Percentiles rank a stretch among this genome's conserved stretches.
Evolutionary conservation across 2,329 filamentous ascomycete genomes (phyloP).

Genomic region (Atkinsonella hypoxylon): DNA sequence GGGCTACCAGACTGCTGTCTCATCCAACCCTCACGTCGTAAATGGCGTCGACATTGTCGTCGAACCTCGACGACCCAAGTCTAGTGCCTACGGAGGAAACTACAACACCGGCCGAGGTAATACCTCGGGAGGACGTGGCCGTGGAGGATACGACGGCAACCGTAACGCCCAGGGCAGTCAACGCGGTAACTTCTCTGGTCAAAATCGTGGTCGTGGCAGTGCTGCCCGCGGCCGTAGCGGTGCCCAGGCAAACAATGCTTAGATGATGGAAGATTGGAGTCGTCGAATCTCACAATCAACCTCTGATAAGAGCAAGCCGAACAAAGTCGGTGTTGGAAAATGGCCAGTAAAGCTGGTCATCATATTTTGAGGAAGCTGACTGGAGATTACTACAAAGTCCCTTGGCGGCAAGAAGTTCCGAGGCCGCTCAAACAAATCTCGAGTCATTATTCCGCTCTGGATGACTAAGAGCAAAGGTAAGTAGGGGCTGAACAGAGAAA

Average conservation of each 20-base stretch:
- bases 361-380: background rate
- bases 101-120: constrained; percentile 51
- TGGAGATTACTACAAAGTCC: background rate
- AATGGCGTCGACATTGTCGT: constrained; percentile 74
- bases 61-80: constrained; percentile 76
- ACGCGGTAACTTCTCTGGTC: constrained; percentile 59
- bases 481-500: constrained; percentile 13
- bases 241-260: constrained; percentile 41
- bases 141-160: constrained; percentile 49
- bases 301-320: background rate
- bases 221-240: constrained; percentile 52
- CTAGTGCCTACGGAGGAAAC: constrained; percentile 57
- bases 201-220: constrained; percentile 53
- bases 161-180: constrained; percentile 48
- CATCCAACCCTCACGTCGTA: constrained; percentile 75
- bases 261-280: constrained; percentile 9
- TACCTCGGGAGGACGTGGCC: constrained; percentile 44
- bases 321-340: background rate
- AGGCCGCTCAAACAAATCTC: background rate
- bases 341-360: background rate
- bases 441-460: background rate
- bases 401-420: background rate
- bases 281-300: background rate
- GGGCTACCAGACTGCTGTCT: constrained; percentile 71
- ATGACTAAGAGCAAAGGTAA: background rate